Conservation (phyloP, 2,329 filamentous ascomycete species). For the Fusarium marasasianum region DNA sequence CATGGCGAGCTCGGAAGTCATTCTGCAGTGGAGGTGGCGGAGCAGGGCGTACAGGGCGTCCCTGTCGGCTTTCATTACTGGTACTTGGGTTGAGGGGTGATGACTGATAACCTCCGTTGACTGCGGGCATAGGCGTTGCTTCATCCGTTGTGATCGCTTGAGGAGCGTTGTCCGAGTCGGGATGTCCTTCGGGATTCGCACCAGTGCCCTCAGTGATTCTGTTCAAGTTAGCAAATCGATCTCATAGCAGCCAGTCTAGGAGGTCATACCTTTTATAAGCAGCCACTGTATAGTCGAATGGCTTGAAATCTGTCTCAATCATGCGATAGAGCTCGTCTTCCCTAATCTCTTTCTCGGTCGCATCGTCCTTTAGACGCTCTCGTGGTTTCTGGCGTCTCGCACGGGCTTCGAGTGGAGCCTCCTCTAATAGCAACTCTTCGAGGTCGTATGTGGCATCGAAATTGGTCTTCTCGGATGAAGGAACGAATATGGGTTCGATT, state of each 20-base stretch:
- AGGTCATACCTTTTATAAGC: conserved; percentile 76
- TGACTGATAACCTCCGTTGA: conserved; percentile 40
- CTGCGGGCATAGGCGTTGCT: conserved; percentile 52
- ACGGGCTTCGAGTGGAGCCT: conserved; percentile 91
- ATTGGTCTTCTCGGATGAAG: conserved; percentile 97
- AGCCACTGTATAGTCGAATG: conserved; percentile 92
- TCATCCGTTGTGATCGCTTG: conserved; percentile 65
- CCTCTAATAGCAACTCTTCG: conserved; percentile 91
- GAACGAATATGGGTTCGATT: conserved; percentile 89
- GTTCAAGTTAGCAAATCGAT: conserved; percentile 28
- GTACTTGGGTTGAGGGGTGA: conserved; percentile 40
- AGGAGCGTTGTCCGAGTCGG: conserved; percentile 41
- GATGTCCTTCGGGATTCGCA: conserved; percentile 20
- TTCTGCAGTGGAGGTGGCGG: conserved; percentile 59
- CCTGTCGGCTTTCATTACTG: conserved; percentile 41
- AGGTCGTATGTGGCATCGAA: conserved; percentile 98
- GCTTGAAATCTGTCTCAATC: conserved; percentile 93
- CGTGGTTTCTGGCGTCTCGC: conserved; percentile 93
- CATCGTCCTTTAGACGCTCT: conserved; percentile 91
- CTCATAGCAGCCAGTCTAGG: no score
- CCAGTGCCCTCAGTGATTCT: conserved; percentile 51
- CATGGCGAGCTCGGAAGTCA: conserved; percentile 56
- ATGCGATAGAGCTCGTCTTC: conserved; percentile 93
- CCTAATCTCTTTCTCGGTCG: conserved; percentile 91
- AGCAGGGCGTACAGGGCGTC: conserved; percentile 41